phyloP scores from a whole-genome alignment of 495 filamentous ascomycete species.

The Podospora tetraspora region DNA sequence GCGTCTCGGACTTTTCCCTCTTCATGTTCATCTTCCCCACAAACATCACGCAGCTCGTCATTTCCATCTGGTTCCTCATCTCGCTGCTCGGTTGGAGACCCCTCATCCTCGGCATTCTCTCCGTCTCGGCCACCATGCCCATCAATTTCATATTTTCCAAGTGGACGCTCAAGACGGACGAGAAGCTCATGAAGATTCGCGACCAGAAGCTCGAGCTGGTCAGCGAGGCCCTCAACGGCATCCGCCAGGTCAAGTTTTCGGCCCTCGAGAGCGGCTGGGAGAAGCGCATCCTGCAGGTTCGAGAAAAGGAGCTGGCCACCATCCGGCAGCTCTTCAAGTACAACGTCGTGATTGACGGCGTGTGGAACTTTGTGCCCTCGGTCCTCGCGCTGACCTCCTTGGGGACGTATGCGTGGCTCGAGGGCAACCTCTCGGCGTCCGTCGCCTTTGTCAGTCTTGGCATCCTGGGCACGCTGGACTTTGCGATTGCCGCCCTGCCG shows the following conservation, averaged over 20 bases:
- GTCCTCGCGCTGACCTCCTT: conserved; percentile 61
- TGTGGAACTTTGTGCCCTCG: conserved; percentile 65
- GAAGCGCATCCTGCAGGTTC: conserved; percentile 53
- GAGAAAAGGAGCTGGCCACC: conserved; percentile 56
- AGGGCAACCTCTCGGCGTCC: conserved; percentile 58
- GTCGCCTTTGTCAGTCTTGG: conserved; percentile 71
- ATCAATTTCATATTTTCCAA: conserved; percentile 62
- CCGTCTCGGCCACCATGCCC: conserved; percentile 54
- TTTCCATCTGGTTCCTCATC: conserved; percentile 57
- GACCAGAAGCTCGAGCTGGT: conserved; percentile 69
- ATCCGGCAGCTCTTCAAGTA: conserved; percentile 56
- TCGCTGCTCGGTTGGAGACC: conserved; percentile 64
- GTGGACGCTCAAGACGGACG: conserved; percentile 54
- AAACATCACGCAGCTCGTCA: conserved; percentile 48
- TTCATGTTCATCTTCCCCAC: conserved; percentile 56
- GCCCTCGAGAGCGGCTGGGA: conserved; percentile 70
- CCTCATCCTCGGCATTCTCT: conserved; percentile 56
- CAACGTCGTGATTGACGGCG: conserved; percentile 49
- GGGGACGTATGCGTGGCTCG: conserved; percentile 54
- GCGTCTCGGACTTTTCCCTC: conserved; percentile 62
- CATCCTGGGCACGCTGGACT: conserved; percentile 63
- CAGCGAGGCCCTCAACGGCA: conserved; percentile 69
- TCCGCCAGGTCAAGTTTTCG: conserved; percentile 79
- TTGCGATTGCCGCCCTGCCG: conserved; percentile 60
- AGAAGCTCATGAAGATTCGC: conserved; percentile 64